Conservation (phyloP, 352 stramenopile species). For the Phytophthora pseudosyringae region DNA sequence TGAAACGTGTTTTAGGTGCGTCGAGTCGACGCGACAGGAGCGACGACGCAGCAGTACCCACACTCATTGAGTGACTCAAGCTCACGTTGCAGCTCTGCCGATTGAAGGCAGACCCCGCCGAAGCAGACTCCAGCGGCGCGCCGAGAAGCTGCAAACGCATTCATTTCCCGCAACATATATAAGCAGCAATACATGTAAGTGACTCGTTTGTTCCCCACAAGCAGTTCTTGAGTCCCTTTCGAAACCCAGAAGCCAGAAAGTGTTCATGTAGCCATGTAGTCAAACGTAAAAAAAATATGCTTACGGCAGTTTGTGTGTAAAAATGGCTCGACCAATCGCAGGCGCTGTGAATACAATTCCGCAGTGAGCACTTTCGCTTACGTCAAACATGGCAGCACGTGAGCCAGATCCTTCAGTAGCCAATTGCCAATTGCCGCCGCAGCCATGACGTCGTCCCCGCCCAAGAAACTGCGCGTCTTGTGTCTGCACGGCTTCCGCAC, state of each 20-base stretch:
- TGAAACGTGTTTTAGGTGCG: constrained; percentile 4
- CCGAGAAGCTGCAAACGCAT: background rate
- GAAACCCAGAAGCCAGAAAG: no score
- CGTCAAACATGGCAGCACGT: constrained; percentile 19
- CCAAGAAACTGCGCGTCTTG: constrained; percentile 64
- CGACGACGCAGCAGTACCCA: background rate
- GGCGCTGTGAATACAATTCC: no score
- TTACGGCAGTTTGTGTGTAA: background rate
- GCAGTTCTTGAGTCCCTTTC: no score
- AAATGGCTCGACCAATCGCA: constrained; percentile 2
- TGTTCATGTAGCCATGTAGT: no score
- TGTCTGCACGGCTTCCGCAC: constrained; percentile 81
- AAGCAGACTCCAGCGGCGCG: background rate
- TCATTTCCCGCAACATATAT: background rate
- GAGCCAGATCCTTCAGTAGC: background rate
- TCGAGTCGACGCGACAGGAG: background rate
- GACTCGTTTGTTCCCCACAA: no score
- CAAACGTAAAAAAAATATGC: background rate
- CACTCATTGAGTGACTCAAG: no score
- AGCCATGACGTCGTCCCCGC: constrained; percentile 4
- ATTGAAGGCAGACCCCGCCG: constrained; percentile 22
- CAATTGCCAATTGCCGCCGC: constrained; percentile 5
- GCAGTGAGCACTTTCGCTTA: constrained; percentile 13
- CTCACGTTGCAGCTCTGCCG: constrained; percentile 4
- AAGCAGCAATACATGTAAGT: no score